Conservation (phyloP, 2,329 filamentous ascomycete species). For the Aspergillus sp. region DNA sequence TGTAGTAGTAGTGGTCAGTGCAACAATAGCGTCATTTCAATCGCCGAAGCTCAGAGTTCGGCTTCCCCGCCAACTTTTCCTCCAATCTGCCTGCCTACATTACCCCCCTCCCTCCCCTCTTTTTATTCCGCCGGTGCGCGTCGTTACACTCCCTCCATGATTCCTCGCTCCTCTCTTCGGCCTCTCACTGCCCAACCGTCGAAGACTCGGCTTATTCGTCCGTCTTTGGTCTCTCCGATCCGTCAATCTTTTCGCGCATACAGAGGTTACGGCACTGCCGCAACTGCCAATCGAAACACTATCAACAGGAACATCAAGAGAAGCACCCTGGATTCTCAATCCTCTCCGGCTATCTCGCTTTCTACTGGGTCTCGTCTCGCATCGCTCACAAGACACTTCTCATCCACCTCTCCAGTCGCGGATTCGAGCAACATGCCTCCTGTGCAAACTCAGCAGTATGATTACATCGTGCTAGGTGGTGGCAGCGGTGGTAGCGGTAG, state of each 20-base stretch:
- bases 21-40: constrained; percentile 1
- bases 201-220: constrained; percentile 15
- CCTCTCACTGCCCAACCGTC: constrained; percentile 19
- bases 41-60: not conserved
- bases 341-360: constrained; percentile 15
- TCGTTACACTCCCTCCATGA: constrained; percentile 19
- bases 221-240: constrained; percentile 6
- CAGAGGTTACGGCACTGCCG: constrained; percentile 17
- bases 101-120: not conserved
- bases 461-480: constrained; percentile 57
- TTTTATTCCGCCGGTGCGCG: not conserved
- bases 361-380: constrained; percentile 34
- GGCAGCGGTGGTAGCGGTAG: constrained; percentile 54
- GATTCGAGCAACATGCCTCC: constrained; percentile 46
- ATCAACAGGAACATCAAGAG: not conserved
- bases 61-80: constrained; percentile 9
- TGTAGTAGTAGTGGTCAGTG: not conserved
- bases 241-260: constrained; percentile 6
- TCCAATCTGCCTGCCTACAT: constrained; percentile 2
- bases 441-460: constrained; percentile 48
- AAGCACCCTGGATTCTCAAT: constrained; percentile 26
- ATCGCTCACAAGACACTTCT: constrained; percentile 44
- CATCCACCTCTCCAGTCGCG: constrained; percentile 25
- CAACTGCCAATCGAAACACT: constrained; percentile 2
- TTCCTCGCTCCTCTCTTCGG: constrained; percentile 20